Percentiles rank a stretch among this genome's conserved stretches.
phyloP scores from a whole-genome alignment of 306 rosid genomes.

The Vachellia collinsii region DNA sequence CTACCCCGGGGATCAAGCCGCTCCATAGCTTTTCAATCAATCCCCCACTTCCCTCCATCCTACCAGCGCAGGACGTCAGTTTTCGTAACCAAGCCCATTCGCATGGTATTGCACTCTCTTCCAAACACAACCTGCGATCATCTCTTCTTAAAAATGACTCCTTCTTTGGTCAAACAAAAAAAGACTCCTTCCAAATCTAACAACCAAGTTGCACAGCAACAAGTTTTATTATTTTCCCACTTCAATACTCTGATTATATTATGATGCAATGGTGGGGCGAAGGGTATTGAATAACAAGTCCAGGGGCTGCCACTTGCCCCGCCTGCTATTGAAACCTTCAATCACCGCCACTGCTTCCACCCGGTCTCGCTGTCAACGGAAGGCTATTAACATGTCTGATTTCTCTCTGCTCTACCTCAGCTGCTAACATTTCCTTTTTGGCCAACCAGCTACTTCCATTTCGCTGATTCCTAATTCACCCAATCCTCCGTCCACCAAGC shows the following conservation, averaged over 20 bases:
- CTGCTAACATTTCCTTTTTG: neutral
- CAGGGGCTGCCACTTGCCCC: no score
- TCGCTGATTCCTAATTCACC: neutral
- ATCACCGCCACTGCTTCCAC: neutral
- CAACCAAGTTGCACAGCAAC: neutral
- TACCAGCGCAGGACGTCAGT: neutral
- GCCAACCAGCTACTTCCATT: neutral
- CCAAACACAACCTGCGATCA: neutral
- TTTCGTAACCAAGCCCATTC: neutral
- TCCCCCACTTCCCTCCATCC: no score
- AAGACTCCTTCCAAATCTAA: neutral
- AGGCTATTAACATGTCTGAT: neutral
- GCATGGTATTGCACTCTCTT: slow-evolving; percentile 1
- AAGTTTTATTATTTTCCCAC: no score
- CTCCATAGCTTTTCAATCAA: no score
- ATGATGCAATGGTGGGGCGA: neutral
- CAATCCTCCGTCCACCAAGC: neutral
- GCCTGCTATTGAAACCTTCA: neutral
- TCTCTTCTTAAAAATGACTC: neutral
- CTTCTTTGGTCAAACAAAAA: neutral
- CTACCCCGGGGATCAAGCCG: neutral
- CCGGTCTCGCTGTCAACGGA: neutral
- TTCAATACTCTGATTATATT: no score
- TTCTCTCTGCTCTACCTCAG: neutral
- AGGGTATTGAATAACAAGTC: neutral